Evolutionary conservation across 164 flowering plant species (phyloP).

Genomic region (Protea cynaroides): DNA sequence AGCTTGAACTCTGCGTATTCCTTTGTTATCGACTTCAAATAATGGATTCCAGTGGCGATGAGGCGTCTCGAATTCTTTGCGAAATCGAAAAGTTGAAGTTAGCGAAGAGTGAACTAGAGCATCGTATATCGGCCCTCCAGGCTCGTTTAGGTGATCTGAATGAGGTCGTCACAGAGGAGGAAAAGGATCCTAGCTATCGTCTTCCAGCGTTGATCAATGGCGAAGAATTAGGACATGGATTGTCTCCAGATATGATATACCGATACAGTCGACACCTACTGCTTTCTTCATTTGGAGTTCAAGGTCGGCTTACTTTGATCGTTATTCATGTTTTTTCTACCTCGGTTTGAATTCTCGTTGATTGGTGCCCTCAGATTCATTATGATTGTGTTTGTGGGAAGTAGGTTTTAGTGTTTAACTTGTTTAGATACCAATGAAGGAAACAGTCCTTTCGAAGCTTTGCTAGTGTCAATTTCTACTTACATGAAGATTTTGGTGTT

Average conservation of each 20-base stretch:
- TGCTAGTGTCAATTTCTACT: background rate
- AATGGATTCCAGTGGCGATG: slow-evolving; percentile 37
- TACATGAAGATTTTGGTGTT: background rate
- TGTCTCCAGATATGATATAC: slow-evolving; percentile 53
- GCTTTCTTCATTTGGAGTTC: slow-evolving; percentile 83
- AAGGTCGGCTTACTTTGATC: slow-evolving; percentile 31
- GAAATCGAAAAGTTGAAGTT: slow-evolving; percentile 52
- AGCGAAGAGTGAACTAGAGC: slow-evolving; percentile 43
- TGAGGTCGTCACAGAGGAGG: background rate
- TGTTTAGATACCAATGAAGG: background rate
- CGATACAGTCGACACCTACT: slow-evolving; percentile 86
- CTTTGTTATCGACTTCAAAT: background rate
- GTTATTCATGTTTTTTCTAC: background rate
- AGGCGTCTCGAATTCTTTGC: slow-evolving; percentile 28
- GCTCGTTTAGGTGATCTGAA: slow-evolving; percentile 34
- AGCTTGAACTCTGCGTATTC: slow-evolving; percentile 2
- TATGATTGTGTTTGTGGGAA: background rate
- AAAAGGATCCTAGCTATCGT: slow-evolving; percentile 14
- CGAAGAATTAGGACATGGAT: slow-evolving; percentile 19
- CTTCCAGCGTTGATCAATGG: slow-evolving; percentile 13
- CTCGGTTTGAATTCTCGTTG: background rate
- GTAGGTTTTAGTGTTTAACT: background rate
- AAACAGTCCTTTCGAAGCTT: background rate
- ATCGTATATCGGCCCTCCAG: slow-evolving; percentile 48
- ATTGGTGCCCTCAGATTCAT: background rate